Evolutionary conservation across 805 yeast genomes (phyloP), one percentile per base, ranked within the genome.

Genomic region (Nakazawaea siamensis): DNA sequence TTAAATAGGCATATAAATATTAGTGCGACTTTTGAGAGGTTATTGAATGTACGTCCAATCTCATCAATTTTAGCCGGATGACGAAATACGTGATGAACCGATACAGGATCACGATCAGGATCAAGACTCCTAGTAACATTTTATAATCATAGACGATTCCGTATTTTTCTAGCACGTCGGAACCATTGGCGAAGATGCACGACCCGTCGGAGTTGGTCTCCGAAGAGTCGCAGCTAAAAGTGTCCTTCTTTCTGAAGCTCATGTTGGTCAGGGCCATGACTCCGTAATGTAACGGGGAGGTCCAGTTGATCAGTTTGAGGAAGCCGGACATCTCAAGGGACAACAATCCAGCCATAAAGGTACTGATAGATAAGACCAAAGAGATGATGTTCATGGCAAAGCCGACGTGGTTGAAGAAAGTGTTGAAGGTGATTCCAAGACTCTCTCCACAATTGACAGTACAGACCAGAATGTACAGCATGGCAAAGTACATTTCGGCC

Each of bases 281-380:
- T 2, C 77, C 78, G 49, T 81, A 86, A 47, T 80, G 80, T 43
- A 81, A 53, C 3, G 95, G 95, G 34, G 79, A 79, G n/a, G 81
- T 46, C 55, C 76, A 86, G 54, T 84, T 85, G 50, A 82, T 56
- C 0, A 77, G 94, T 42, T 66, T 65, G 49, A 85, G 64, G 31
- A 86, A 75, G 2, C 57, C 58, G 18, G 80, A 81, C 80, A 85
- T 73, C n/a, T 77, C 64, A 46, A 84, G 60, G 0, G 95, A 80
- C 76, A 86, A 67, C 9, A 87, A 61, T 3, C 95, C 96, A 1
- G 85, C 82, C 92, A 86, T 81, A 45, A 81, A 73, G 4, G 81
- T 73, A 5, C 90, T 92, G 33, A 84, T 58, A 2, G 85, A 73
- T 34, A 82, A 58, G 19, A 81, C 51, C 7, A 76, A 67, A 1